These are phyloP conservation scores for Beta macrorhiza DNA, from an alignment of 179 eudicot species.

Conservation along the genomic window DNA sequence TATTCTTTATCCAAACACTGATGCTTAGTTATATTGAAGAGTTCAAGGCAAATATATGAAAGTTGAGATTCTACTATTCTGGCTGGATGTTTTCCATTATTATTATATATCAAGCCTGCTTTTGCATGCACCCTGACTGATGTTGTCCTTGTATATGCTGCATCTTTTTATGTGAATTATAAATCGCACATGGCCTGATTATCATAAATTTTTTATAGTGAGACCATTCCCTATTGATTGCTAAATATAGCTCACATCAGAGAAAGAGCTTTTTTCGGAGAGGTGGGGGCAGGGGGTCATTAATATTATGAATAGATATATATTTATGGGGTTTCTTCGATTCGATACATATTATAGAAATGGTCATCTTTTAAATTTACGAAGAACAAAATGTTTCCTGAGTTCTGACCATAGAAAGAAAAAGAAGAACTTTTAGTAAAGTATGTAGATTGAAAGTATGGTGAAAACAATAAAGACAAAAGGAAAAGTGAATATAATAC, in stretches of 20 bases:
- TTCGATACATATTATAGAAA: background rate
- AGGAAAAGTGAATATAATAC: background rate
- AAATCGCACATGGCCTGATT: background rate
- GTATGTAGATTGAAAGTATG: background rate
- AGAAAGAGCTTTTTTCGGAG: background rate
- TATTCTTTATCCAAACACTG: background rate
- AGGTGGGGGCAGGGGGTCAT: background rate
- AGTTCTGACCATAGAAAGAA: background rate
- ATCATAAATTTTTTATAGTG: too few species aligned
- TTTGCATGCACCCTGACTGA: background rate
- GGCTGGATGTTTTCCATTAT: background rate
- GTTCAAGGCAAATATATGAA: background rate
- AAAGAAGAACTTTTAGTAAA: background rate
- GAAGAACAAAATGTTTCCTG: background rate
- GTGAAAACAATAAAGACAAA: background rate
- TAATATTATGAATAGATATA: background rate
- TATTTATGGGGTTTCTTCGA: background rate
- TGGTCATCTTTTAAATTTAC: too few species aligned
- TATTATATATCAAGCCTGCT: background rate
- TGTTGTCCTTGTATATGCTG: background rate
- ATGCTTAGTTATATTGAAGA: background rate
- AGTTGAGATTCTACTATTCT: background rate
- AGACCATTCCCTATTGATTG: background rate
- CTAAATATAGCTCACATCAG: background rate
- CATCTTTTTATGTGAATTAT: background rate